Conservation (phyloP, 345 rosid genomes). For the Melaleuca alternifolia region DNA sequence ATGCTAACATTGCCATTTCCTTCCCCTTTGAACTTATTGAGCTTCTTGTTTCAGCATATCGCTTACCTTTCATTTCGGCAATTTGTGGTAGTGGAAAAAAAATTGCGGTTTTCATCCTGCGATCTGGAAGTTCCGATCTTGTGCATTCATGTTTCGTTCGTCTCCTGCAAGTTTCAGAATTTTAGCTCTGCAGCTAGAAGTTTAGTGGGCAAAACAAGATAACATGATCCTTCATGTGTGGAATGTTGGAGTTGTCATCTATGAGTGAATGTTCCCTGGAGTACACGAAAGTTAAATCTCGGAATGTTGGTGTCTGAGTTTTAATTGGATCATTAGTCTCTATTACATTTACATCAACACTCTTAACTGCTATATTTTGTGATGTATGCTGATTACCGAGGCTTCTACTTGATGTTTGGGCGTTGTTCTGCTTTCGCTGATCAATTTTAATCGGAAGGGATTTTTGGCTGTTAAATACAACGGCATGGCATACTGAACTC, state of each 20-base stretch:
- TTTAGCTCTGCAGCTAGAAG: not conserved
- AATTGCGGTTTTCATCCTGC: not conserved
- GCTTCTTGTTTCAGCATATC: not conserved
- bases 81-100: not conserved
- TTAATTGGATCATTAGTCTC: not conserved
- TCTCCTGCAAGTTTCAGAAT: not conserved
- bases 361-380: not conserved
- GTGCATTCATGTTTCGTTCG: not conserved
- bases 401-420: not conserved
- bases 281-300: not conserved
- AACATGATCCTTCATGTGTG: not conserved
- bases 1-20: too few relatives aligned
- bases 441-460: not conserved
- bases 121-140: not conserved
- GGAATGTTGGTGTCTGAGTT: not conserved
- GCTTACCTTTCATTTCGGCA: not conserved
- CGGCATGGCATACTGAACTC: not conserved
- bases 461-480: not conserved
- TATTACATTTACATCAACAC: not conserved
- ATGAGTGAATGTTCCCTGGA: not conserved
- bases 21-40: not conserved
- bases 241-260: not conserved
- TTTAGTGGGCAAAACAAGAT: not conserved
- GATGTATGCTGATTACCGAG: not conserved
- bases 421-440: not conserved